Percentiles rank a stretch among this genome's conserved stretches.
These are phyloP conservation scores for Globisporangium recalcitrans DNA, from an alignment of 352 stramenopile genomes.

Conservation along the genomic window DNA sequence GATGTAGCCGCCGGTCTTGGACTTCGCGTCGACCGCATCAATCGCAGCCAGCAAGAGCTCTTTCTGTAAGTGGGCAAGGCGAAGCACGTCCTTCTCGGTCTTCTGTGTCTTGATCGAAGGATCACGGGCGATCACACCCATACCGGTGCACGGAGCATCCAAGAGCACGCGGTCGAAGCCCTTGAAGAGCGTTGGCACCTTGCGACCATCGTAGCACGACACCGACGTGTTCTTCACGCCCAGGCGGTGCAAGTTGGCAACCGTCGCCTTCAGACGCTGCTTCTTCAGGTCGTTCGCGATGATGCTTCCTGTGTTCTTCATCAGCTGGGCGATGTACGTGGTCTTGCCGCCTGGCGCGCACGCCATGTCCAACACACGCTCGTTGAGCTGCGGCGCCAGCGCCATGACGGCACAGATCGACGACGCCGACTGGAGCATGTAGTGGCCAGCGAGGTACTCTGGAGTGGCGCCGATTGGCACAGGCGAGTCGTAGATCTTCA, in stretches of 20 bases:
- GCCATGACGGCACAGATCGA: slow-evolving; percentile 99
- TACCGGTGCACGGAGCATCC: slow-evolving; percentile 97
- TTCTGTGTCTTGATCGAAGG: slow-evolving; percentile 98
- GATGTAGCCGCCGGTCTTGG: slow-evolving; percentile 95
- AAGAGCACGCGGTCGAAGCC: slow-evolving; percentile 98
- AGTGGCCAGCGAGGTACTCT: slow-evolving; percentile 99
- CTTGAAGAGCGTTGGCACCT: slow-evolving; percentile 91
- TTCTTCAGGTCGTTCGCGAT: slow-evolving; percentile 99
- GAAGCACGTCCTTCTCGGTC: slow-evolving; percentile 88
- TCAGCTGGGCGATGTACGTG: slow-evolving; percentile 98
- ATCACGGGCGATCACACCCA: slow-evolving; percentile 98
- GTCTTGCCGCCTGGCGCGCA: slow-evolving; percentile 98
- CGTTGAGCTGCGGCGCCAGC: slow-evolving; percentile 93
- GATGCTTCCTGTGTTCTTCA: slow-evolving; percentile 98
- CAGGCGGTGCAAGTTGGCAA: slow-evolving; percentile 98
- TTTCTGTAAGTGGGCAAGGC: slow-evolving; percentile 97
- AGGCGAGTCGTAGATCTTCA: slow-evolving; percentile 98
- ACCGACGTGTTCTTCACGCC: slow-evolving; percentile 98
- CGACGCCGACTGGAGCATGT: slow-evolving; percentile 99
- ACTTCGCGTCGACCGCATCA: slow-evolving; percentile 96
- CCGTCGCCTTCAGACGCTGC: slow-evolving; percentile 95
- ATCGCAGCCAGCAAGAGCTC: slow-evolving; percentile 98
- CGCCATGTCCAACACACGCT: slow-evolving; percentile 98
- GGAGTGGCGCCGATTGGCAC: slow-evolving; percentile 99
- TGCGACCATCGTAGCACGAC: slow-evolving; percentile 95